phyloP scores from a whole-genome alignment of 805 yeast genomes.

The Sporopachydermia quercuum region DNA sequence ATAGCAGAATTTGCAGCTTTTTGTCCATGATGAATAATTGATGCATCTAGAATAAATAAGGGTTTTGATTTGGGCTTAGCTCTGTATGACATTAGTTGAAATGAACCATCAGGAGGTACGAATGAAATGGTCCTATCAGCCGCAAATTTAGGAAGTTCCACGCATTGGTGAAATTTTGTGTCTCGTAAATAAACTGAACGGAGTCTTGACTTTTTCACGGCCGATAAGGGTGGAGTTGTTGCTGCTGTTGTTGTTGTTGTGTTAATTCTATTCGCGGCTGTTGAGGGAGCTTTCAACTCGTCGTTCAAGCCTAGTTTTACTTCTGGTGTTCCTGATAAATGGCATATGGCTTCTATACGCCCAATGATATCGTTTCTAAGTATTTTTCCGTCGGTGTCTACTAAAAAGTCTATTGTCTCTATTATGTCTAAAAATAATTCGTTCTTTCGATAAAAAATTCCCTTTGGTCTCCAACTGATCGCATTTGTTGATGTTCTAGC shows the following conservation, averaged over 20 bases:
- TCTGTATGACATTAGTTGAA: slow-evolving; percentile 46
- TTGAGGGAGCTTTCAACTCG: slow-evolving; percentile 7
- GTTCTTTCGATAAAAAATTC: slow-evolving; percentile 74
- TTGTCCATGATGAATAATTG: slow-evolving; percentile 18
- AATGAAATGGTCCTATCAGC: slow-evolving; percentile 47
- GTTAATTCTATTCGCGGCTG: not conserved
- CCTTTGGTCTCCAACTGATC: slow-evolving; percentile 87
- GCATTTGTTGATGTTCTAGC: slow-evolving; percentile 64
- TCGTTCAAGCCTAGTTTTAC: slow-evolving; percentile 60
- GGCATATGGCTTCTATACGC: slow-evolving; percentile 55
- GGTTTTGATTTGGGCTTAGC: slow-evolving; percentile 31
- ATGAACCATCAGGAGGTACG: slow-evolving; percentile 84
- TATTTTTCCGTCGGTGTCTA: slow-evolving; percentile 46
- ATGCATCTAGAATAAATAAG: slow-evolving; percentile 34
- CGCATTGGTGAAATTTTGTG: slow-evolving; percentile 80
- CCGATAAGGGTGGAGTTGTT: no score
- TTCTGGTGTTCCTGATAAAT: slow-evolving; percentile 81
- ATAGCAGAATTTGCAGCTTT: not conserved
- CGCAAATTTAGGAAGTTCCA: slow-evolving; percentile 52
- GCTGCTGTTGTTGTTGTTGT: not conserved
- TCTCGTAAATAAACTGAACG: slow-evolving; percentile 34
- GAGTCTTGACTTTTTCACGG: not conserved
- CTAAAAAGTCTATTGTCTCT: slow-evolving; percentile 56
- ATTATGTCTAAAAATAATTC: slow-evolving; percentile 81
- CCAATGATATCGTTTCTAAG: slow-evolving; percentile 60